Conservation (phyloP, 768 basidiomycete genomes). For the Gelatoporia subvermispora region DNA sequence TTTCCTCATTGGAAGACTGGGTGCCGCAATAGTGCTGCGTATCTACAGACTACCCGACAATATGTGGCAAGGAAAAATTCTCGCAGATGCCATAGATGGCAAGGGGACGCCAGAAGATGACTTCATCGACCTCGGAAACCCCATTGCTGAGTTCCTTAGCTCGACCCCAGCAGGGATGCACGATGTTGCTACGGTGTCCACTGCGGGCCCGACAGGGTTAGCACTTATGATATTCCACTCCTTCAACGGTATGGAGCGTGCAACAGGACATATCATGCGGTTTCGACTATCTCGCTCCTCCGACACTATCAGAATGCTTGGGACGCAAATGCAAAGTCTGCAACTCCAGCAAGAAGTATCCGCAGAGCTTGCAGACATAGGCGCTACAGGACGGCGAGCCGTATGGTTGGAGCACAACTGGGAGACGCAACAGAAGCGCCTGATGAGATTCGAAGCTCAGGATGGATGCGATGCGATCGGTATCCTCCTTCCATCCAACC, state of each 20-base stretch:
- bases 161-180: slow-evolving; percentile 13
- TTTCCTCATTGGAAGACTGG: slow-evolving; percentile 27
- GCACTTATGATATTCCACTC: slow-evolving; percentile 16
- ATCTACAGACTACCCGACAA: slow-evolving; percentile 25
- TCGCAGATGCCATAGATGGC: neutral
- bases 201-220: slow-evolving; percentile 10
- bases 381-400: slow-evolving; percentile 38
- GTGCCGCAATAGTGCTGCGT: slow-evolving; percentile 25
- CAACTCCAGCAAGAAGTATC: slow-evolving; percentile 18
- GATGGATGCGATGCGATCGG: slow-evolving; percentile 19
- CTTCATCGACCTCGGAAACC: slow-evolving; percentile 14
- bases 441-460: slow-evolving; percentile 44
- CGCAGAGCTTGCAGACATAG: slow-evolving; percentile 23
- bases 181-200: slow-evolving; percentile 16
- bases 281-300: slow-evolving; percentile 7
- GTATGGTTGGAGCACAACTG: slow-evolving; percentile 51
- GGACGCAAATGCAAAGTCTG: slow-evolving; percentile 11
- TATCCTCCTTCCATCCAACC: slow-evolving; percentile 40
- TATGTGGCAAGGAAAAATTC: too few species aligned
- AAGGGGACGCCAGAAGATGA: slow-evolving; percentile 9
- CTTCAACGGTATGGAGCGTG: slow-evolving; percentile 7
- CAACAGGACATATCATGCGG: slow-evolving; percentile 13
- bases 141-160: slow-evolving; percentile 12
- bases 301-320: neutral
- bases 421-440: slow-evolving; percentile 41